These are phyloP conservation scores for Trypanosoma theileri DNA, from an alignment of 208 protist genomes.

Conservation along the genomic window DNA sequence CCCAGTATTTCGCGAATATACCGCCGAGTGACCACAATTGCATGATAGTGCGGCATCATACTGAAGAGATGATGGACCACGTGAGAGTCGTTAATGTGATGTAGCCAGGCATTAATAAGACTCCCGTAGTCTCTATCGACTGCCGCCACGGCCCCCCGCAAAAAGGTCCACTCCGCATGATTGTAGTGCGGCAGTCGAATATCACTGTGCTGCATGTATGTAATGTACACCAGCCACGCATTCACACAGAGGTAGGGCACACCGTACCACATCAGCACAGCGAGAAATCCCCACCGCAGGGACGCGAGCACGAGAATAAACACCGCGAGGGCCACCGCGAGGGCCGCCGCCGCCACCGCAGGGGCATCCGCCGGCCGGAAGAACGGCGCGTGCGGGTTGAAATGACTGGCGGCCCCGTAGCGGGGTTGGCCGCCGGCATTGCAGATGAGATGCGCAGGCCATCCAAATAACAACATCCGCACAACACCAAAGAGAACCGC, in stretches of 20 bases:
- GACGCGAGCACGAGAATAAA: constrained; percentile 37
- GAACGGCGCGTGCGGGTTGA: constrained; percentile 78
- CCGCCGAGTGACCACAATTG: constrained; percentile 79
- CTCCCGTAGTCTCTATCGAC: constrained; percentile 91
- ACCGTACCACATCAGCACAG: constrained; percentile 75
- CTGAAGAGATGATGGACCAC: constrained; percentile 95
- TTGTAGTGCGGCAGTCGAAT: constrained; percentile 89
- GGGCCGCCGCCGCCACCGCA: constrained; percentile 73
- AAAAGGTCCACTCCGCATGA: constrained; percentile 92
- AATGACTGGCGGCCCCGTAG: constrained; percentile 74
- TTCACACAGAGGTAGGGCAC: constrained; percentile 89
- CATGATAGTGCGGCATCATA: constrained; percentile 93
- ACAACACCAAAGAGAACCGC: constrained; percentile 48
- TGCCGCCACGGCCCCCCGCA: constrained; percentile 88
- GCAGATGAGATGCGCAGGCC: constrained; percentile 86
- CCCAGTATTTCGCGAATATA: constrained; percentile 74
- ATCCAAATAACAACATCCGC: constrained; percentile 85
- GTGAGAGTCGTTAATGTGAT: constrained; percentile 95
- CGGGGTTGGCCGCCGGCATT: constrained; percentile 82
- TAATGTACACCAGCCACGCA: constrained; percentile 92
- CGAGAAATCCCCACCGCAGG: constrained; percentile 57
- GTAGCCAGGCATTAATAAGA: constrained; percentile 80
- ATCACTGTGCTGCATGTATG: constrained; percentile 94
- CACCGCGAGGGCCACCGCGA: constrained; percentile 64
- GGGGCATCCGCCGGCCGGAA: constrained; percentile 71